Conservation (phyloP, 768 basidiomycete species). For the Kwoniella heveanensis region DNA sequence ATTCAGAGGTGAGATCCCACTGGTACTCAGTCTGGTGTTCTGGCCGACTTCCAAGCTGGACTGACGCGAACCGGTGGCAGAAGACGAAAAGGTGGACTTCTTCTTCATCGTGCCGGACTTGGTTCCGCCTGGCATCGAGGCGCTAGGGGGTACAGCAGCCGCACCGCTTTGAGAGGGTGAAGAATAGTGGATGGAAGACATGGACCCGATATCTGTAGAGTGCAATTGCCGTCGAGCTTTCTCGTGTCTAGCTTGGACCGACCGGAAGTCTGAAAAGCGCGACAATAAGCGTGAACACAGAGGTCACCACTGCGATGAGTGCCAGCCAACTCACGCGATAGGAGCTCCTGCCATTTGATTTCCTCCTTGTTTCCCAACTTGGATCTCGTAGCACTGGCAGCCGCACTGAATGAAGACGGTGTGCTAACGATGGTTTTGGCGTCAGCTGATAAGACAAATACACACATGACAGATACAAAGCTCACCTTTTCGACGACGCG, state of each 20-base stretch:
- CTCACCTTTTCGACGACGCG: slow-evolving; percentile 81
- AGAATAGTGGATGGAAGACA: slow-evolving; percentile 43
- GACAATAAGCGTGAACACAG: slow-evolving; percentile 6
- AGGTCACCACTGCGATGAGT: background rate
- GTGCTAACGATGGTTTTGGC: slow-evolving; percentile 5
- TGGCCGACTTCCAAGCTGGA: slow-evolving; percentile 8
- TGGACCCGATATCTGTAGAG: slow-evolving; percentile 40
- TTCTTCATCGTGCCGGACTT: slow-evolving; percentile 37
- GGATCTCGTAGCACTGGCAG: slow-evolving; percentile 63
- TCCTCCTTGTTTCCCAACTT: slow-evolving; percentile 78
- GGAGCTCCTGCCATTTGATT: slow-evolving; percentile 95
- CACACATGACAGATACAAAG: slow-evolving; percentile 13
- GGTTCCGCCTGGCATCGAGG: slow-evolving; percentile 22
- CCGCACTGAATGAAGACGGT: slow-evolving; percentile 29
- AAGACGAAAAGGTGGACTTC: slow-evolving; percentile 22
- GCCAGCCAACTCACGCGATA: slow-evolving; percentile 60
- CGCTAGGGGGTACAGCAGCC: slow-evolving; percentile 21
- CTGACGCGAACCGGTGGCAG: slow-evolving; percentile 12
- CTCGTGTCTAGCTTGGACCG: slow-evolving; percentile 86
- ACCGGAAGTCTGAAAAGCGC: slow-evolving; percentile 68
- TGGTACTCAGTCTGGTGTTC: background rate
- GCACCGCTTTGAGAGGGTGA: slow-evolving; percentile 47
- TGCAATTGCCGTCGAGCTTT: slow-evolving; percentile 81
- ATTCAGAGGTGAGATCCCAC: slow-evolving; percentile 50
- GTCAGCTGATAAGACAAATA: background rate